phyloP scores from a whole-genome alignment of 139 green algal species.

The Yamagishiella unicocca region DNA sequence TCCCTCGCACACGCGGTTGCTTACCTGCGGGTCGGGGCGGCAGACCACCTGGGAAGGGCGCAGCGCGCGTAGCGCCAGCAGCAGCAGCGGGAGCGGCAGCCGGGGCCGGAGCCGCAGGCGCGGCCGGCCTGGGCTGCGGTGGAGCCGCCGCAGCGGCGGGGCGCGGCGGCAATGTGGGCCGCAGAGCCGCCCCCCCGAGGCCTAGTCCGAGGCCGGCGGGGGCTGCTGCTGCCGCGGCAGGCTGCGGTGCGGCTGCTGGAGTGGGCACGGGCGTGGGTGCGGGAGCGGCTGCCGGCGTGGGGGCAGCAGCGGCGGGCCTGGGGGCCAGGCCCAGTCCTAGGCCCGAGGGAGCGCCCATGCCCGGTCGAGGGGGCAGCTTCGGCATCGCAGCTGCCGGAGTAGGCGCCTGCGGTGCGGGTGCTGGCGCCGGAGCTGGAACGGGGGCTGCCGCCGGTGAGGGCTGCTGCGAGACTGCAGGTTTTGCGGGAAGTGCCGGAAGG shows the following conservation, averaged over 20 bases:
- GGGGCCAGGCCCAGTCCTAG: neutral
- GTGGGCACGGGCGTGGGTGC: neutral
- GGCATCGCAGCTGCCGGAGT: neutral
- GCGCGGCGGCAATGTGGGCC: neutral
- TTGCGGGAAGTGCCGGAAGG: neutral
- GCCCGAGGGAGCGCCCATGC: slow-evolving; percentile 18
- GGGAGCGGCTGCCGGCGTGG: neutral
- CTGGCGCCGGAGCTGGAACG: neutral
- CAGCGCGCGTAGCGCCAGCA: neutral
- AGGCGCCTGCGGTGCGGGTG: neutral
- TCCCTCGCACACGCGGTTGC: neutral
- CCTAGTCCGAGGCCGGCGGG: neutral
- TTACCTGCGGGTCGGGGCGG: slow-evolving; percentile 5
- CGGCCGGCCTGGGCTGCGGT: neutral
- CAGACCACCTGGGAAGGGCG: neutral
- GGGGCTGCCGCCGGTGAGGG: neutral
- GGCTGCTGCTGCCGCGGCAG: neutral
- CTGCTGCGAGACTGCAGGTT: neutral
- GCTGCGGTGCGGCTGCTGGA: neutral
- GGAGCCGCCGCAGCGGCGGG: neutral
- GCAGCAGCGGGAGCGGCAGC: neutral
- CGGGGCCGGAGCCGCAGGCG: neutral
- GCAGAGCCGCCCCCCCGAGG: neutral
- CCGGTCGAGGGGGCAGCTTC: slow-evolving; percentile 22
- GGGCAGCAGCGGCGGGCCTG: neutral